Evolutionary conservation across 1,284 basidiomycete genomes (phyloP), one percentile per base, ranked within the genome.

Genomic region (Fomitopsis palustris): DNA sequence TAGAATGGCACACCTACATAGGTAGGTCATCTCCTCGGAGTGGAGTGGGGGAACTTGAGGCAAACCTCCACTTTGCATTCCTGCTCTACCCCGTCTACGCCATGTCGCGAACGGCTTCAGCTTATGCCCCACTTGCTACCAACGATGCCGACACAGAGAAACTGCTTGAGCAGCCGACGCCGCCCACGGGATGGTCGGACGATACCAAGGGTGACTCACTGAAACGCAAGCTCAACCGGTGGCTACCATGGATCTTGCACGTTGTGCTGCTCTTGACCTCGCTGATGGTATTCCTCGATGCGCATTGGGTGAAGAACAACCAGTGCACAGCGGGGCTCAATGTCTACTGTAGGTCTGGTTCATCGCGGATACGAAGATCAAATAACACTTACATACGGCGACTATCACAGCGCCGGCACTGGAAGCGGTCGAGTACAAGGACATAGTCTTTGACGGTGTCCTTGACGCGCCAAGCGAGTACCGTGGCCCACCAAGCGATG

Each of bases 191-290:
- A 16, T 47, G 45, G 45, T 29, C 45, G 1, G 45, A 47, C 8
- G 6, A n/a, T 12, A 27, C 12, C 25, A 27, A 47, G 45, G 21
- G 12, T 16, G 29, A 16, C 45, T 8, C 25, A 14, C 25, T n/a
- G 14, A 27, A 21, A 12, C 7, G 8, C 25, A 47, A n/a, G 25
- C 25, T 47, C 21, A 23, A 12, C 21, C 45, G 27, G 10, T 29
- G 23, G 45, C 12, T 47, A 16, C 55, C 55, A 16, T 56, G 55
- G 55, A 23, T 56, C 16, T 14, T 42, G 21, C 45, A 56, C 16
- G 45, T 8, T 9, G 7, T 56, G 5, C 45, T 56, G 10, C n/a
- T 56, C 23, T 49, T 10, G 16, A 25, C 51, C 16, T 56, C 45
- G 7, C 43, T 37, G 7, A 12, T 17, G 8, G 12, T 56, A 9